Conservation (phyloP, 1,139 yeast genomes). For the Arxiozyma telluris region DNA sequence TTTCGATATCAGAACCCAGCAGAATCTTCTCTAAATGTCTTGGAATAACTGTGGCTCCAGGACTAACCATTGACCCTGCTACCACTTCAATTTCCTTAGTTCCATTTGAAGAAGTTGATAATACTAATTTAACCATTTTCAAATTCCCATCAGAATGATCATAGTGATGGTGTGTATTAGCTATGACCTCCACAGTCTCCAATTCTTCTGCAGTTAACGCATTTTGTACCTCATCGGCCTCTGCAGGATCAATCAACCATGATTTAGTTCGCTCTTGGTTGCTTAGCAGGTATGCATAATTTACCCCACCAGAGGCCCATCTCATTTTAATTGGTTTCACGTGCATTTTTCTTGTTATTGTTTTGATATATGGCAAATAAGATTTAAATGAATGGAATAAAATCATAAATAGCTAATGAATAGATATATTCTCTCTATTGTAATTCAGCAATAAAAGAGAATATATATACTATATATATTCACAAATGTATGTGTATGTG, state of each 20-base stretch:
- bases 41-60: conserved; percentile 28
- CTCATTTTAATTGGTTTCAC: conserved; percentile 80
- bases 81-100: conserved; percentile 47
- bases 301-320: conserved; percentile 83
- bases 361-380: neutral
- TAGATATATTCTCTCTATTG: neutral
- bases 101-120: conserved; percentile 27
- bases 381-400: neutral
- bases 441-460: no score
- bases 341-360: conserved; percentile 52
- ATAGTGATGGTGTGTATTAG: conserved; percentile 90
- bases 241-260: conserved; percentile 91
- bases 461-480: no score
- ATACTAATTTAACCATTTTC: conserved; percentile 30
- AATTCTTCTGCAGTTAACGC: conserved; percentile 32
- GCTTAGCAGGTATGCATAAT: conserved; percentile 71
- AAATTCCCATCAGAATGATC: conserved; percentile 91
- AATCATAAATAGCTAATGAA: neutral
- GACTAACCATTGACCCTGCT: conserved; percentile 51
- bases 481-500: no score
- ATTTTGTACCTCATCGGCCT: conserved; percentile 50
- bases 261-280: conserved; percentile 61
- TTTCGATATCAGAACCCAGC: conserved; percentile 43
- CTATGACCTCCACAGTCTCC: conserved; percentile 56
- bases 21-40: conserved; percentile 22